Evolutionary conservation across 306 rosid species (phyloP), one percentile per base, ranked within the genome.

Genomic region (Morella rubra): DNA sequence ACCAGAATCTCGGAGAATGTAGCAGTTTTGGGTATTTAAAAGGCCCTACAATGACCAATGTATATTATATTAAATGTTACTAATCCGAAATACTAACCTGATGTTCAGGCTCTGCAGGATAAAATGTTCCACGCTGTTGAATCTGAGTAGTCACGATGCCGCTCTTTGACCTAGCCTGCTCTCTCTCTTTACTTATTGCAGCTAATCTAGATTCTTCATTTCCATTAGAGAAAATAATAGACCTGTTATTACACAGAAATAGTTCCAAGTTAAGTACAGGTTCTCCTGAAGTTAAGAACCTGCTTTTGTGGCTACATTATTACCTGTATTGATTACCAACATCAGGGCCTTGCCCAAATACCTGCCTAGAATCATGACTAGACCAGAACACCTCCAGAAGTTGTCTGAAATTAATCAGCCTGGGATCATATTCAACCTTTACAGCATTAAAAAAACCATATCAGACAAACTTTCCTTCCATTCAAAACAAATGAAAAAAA

Each of bases 301-400:
- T 18, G 49, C 44, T 22, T 61, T 14, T 73, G 72, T 60, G 69
- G 22, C 75, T 74, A 76, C 49, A 24, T 14, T 74, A 24, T 80
- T 79, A 95, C 97, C 97, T 90, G 85, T 95, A 95, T 74, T 95
- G 98, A 71, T 82, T 82, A 81, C 98, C 98, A 73, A 92, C 97
- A 85, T 95, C 97, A 73, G 97, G 97, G 83, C 97, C 98, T 84
- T 95, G 98, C 78, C 98, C 98, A 85, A 88, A 95, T 52, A 90
- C 97, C 85, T 95, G 97, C 80, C 97, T 86, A 61, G 91, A 89
- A 82, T 95, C 98, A 77, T 95, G 98, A 79, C 91, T 89, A 15
- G 93, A 84, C 97, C 97, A 95, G 66, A 95, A 95, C 37, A 90
- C 84, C 73, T 90, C 92, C 84, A 95, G 78, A 73, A 95, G 91